phyloP scores from a whole-genome alignment of 176 grass and related monocot species.

The Paspalum vaginatum region DNA sequence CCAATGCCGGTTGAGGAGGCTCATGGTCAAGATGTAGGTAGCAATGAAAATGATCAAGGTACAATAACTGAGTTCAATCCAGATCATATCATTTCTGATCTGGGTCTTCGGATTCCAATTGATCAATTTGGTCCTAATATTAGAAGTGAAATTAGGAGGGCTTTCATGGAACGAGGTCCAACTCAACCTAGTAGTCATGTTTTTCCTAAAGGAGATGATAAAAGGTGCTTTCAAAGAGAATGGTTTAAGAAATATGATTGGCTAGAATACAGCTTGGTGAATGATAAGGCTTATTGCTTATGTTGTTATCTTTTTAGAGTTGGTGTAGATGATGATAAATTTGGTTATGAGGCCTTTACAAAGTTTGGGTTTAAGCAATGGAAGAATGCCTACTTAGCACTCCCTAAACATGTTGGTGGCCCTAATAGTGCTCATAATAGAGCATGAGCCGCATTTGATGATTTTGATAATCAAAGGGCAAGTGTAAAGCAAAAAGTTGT shows the following conservation, averaged over 20 bases:
- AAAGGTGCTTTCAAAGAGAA: not conserved
- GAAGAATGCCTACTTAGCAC: not conserved
- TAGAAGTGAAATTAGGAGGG: not conserved
- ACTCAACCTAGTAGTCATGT: not conserved
- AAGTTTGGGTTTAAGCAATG: not conserved
- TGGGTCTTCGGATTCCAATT: not conserved
- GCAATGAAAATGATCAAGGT: too few relatives aligned
- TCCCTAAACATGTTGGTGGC: too few relatives aligned
- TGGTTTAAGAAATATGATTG: not conserved
- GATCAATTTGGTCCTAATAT: not conserved
- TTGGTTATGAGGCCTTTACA: not conserved
- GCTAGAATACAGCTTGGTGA: not conserved
- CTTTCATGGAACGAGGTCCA: not conserved
- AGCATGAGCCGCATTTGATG: not conserved
- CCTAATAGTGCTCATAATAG: not conserved
- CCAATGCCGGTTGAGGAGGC: too few relatives aligned
- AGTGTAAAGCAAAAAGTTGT: not conserved
- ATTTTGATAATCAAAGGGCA: not conserved
- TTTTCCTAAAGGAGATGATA: not conserved
- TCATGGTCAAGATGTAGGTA: too few relatives aligned
- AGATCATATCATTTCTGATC: not conserved
- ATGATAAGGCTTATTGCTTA: not conserved
- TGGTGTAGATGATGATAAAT: not conserved
- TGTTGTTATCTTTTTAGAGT: not conserved
- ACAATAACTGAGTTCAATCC: not conserved